Evolutionary conservation across 176 grass and related monocot species (phyloP).

Genomic region (Coix lacrymajobi): DNA sequence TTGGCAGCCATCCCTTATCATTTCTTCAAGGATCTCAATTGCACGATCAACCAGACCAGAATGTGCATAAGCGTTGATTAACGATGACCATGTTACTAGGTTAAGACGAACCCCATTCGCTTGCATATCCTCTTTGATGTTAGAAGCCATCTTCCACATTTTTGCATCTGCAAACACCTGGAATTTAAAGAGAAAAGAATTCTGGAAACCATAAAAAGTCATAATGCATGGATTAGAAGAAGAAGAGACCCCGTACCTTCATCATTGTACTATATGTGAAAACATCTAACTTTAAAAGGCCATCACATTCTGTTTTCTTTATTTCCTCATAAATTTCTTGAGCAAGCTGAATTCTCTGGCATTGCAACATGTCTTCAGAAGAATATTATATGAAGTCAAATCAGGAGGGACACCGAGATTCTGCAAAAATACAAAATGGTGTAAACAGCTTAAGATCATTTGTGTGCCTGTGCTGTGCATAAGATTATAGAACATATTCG

Average conservation of each 20-base stretch:
- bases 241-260: slow-evolving; percentile 46
- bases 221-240: background rate
- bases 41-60: slow-evolving; percentile 67
- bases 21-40: slow-evolving; percentile 88
- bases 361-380: slow-evolving; percentile 88
- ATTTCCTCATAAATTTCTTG: slow-evolving; percentile 78
- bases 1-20: slow-evolving; percentile 69
- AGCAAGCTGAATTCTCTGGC: slow-evolving; percentile 68
- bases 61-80: slow-evolving; percentile 80
- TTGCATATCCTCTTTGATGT: slow-evolving; percentile 81
- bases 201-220: slow-evolving; percentile 18
- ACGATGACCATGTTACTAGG: slow-evolving; percentile 78
- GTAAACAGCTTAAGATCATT: background rate
- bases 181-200: slow-evolving; percentile 42
- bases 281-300: slow-evolving; percentile 66
- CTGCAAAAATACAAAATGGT: slow-evolving; percentile 43
- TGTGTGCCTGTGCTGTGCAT: background rate
- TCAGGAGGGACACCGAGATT: slow-evolving; percentile 68
- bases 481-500: background rate
- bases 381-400: slow-evolving; percentile 87
- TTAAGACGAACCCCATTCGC: slow-evolving; percentile 52
- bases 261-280: slow-evolving; percentile 95
- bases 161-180: slow-evolving; percentile 92
- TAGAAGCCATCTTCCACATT: slow-evolving; percentile 89
- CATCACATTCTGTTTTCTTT: slow-evolving; percentile 50